Evolutionary conservation across 2,329 filamentous ascomycete genomes (phyloP).

Genomic region (Malbranchea zuffiana): DNA sequence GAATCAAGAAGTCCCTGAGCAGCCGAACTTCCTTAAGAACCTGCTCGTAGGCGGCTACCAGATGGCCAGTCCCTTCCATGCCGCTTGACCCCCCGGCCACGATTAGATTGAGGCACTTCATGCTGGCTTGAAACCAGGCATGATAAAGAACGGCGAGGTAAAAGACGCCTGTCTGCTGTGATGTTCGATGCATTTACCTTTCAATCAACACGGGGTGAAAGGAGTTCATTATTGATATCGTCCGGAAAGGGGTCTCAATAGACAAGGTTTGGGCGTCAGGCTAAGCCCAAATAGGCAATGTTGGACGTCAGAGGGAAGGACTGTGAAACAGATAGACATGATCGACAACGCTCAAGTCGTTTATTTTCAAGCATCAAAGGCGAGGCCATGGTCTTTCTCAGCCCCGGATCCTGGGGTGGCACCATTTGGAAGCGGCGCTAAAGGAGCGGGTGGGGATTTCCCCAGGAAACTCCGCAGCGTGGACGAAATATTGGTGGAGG

Average conservation of each 20-base stretch:
- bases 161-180: constrained; percentile 3
- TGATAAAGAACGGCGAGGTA: background rate
- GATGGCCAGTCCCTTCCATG: background rate
- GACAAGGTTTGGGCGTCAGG: constrained; percentile 1
- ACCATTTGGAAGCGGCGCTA: background rate
- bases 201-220: constrained; percentile 6
- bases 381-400: background rate
- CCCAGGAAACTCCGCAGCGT: background rate
- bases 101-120: background rate
- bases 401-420: background rate
- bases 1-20: too few species aligned
- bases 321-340: background rate
- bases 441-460: background rate
- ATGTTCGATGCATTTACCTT: constrained; percentile 5
- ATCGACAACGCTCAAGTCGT: background rate
- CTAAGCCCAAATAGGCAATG: constrained; percentile 9
- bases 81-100: background rate
- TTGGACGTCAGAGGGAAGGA: background rate
- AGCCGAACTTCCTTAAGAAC: background rate
- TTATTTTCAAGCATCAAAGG: background rate
- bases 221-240: constrained; percentile 6
- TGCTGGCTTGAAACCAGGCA: background rate
- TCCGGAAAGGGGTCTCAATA: constrained; percentile 15
- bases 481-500: background rate
- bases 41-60: background rate